A percentile compares a stretch with the other conserved stretches of the same genome.
These are phyloP conservation scores for Sporothrix inflata DNA, from an alignment of 2,329 filamentous ascomycete species.

Conservation along the genomic window DNA sequence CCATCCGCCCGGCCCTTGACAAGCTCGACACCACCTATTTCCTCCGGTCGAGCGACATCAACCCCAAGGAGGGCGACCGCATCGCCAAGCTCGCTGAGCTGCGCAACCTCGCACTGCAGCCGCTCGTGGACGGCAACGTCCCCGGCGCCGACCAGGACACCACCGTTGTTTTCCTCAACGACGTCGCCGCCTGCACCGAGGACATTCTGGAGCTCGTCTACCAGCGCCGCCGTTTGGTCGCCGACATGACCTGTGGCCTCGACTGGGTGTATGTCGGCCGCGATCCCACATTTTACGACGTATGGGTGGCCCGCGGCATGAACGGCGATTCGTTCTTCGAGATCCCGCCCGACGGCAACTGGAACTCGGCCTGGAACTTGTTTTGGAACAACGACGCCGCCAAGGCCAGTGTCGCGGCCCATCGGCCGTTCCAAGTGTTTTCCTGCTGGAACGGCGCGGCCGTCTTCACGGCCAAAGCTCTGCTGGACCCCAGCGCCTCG, in stretches of 20 bases:
- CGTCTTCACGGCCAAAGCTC: slow-evolving; percentile 51
- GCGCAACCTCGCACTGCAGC: slow-evolving; percentile 69
- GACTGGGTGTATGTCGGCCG: slow-evolving; percentile 55
- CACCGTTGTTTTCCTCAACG: slow-evolving; percentile 57
- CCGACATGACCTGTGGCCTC: slow-evolving; percentile 62
- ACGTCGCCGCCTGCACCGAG: slow-evolving; percentile 56
- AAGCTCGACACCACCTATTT: slow-evolving; percentile 47
- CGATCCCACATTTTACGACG: slow-evolving; percentile 59
- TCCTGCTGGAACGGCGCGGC: slow-evolving; percentile 64
- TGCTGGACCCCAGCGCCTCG: slow-evolving; percentile 43
- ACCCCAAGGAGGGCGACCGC: slow-evolving; percentile 52
- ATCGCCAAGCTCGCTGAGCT: slow-evolving; percentile 74
- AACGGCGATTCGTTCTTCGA: slow-evolving; percentile 60
- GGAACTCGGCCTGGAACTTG: slow-evolving; percentile 53
- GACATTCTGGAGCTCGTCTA: slow-evolving; percentile 61
- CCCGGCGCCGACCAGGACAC: slow-evolving; percentile 40
- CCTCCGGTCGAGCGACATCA: slow-evolving; percentile 47
- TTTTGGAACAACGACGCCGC: slow-evolving; percentile 55
- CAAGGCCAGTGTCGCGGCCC: slow-evolving; percentile 40
- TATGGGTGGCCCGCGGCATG: slow-evolving; percentile 58
- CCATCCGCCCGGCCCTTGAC: slow-evolving; percentile 47
- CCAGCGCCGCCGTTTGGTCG: slow-evolving; percentile 50
- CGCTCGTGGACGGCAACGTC: slow-evolving; percentile 48
- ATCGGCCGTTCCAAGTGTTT: slow-evolving; percentile 58
- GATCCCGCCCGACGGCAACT: slow-evolving; percentile 54